A percentile compares a stretch with the other conserved stretches of the same genome.
Conservation (phyloP, 768 basidiomycete species). For the Rossbeevera mucosa region DNA sequence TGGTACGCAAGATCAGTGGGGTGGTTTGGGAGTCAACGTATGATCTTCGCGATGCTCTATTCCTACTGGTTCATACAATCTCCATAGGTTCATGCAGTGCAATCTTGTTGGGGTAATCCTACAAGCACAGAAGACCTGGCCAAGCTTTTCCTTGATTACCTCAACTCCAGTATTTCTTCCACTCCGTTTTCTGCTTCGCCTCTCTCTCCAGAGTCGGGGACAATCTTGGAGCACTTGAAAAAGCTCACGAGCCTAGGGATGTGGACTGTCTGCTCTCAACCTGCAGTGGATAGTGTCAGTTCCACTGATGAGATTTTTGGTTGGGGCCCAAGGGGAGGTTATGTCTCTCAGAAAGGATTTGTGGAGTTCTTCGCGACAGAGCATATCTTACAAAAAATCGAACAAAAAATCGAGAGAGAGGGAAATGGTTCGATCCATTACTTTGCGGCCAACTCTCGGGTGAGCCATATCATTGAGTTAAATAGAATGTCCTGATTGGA, state of each 20-base stretch:
- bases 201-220: conserved; percentile 74
- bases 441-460: conserved; percentile 78
- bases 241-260: conserved; percentile 71
- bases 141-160: conserved; percentile 71
- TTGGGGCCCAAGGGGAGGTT: conserved; percentile 90
- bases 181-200: conserved; percentile 89
- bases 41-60: conserved; percentile 8
- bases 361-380: conserved; percentile 89
- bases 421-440: conserved; percentile 72
- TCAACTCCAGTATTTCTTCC: conserved; percentile 63
- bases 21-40: conserved; percentile 60
- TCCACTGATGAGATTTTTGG: conserved; percentile 80
- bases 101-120: conserved; percentile 72
- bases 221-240: conserved; percentile 75
- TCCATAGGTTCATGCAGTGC: conserved; percentile 53
- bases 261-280: conserved; percentile 98
- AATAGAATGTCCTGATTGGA: not conserved
- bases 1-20: conserved; percentile 77
- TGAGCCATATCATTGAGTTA: conserved; percentile 29
- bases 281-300: conserved; percentile 76
- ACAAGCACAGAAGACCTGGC: conserved; percentile 65
- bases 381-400: conserved; percentile 55
- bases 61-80: not conserved
- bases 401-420: conserved; percentile 47
- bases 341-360: conserved; percentile 96